phyloP scores from a whole-genome alignment of 1,284 basidiomycete species.

The Gomphus sp. region DNA sequence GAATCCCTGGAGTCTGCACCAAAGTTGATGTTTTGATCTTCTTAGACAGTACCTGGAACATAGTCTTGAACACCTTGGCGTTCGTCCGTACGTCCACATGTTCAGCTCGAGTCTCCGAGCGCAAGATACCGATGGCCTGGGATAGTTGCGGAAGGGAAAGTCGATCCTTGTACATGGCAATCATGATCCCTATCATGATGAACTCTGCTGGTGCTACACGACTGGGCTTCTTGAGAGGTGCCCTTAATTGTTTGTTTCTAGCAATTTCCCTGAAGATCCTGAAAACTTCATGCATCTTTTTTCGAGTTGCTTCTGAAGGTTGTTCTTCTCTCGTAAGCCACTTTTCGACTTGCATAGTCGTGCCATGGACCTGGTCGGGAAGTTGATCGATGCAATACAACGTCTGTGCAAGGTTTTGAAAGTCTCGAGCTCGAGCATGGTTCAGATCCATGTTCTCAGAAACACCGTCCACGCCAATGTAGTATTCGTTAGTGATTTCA shows the following conservation, averaged over 20 bases:
- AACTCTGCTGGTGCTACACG: constrained; percentile 59
- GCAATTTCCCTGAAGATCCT: constrained; percentile 48
- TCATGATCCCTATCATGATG: constrained; percentile 40
- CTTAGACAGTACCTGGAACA: constrained; percentile 44
- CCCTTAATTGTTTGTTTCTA: constrained; percentile 24
- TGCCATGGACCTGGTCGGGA: constrained; percentile 29
- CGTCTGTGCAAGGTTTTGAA: constrained; percentile 57
- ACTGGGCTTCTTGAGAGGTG: constrained; percentile 33
- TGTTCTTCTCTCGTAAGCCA: constrained; percentile 42
- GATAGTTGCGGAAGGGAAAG: constrained; percentile 31
- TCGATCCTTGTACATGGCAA: constrained; percentile 33
- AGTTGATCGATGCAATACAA: constrained; percentile 53
- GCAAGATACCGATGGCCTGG: constrained; percentile 37
- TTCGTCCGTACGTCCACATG: constrained; percentile 57
- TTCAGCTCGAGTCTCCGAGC: constrained; percentile 39
- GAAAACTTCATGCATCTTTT: constrained; percentile 38
- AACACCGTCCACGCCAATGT: constrained; percentile 44
- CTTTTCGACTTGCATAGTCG: constrained; percentile 42
- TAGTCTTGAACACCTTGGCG: constrained; percentile 34
- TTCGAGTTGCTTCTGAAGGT: constrained; percentile 31
- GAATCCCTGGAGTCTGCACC: not conserved
- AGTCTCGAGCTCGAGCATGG: constrained; percentile 55
- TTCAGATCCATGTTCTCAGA: constrained; percentile 46
- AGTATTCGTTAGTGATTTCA: constrained; percentile 37
- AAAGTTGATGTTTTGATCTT: constrained; percentile 7